A percentile compares a stretch with the other conserved stretches of the same genome.
phyloP scores from a whole-genome alignment of 176 grass and related monocot species.

The Elaeis guineensis region DNA sequence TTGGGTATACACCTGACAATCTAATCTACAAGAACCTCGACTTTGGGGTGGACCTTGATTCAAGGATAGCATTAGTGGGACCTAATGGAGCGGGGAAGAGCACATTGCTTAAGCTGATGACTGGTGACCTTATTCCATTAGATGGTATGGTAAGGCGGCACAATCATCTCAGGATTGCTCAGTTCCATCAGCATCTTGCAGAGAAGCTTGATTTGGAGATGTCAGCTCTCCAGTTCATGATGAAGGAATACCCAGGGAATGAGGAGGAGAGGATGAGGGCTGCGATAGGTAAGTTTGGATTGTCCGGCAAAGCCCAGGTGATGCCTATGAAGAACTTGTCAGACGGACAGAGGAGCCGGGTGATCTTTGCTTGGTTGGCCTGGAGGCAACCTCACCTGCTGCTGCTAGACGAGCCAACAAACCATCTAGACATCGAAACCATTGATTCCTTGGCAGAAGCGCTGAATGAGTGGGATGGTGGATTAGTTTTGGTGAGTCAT shows the following conservation, averaged over 20 bases:
- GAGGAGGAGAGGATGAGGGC: slow-evolving; percentile 85
- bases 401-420: slow-evolving; percentile 79
- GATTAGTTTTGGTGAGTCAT: slow-evolving; percentile 83
- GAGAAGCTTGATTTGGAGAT: slow-evolving; percentile 83
- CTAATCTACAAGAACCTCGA: slow-evolving; percentile 82
- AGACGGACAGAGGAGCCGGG: slow-evolving; percentile 71
- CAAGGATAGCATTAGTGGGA: slow-evolving; percentile 67
- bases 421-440: slow-evolving; percentile 84
- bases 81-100: slow-evolving; percentile 91
- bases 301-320: slow-evolving; percentile 80
- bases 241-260: slow-evolving; percentile 81
- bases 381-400: slow-evolving; percentile 67
- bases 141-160: slow-evolving; percentile 94
- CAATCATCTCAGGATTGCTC: slow-evolving; percentile 83
- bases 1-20: slow-evolving; percentile 71
- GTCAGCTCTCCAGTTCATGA: slow-evolving; percentile 71
- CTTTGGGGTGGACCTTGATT: slow-evolving; percentile 92
- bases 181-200: slow-evolving; percentile 77
- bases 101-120: slow-evolving; percentile 91
- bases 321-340: slow-evolving; percentile 96
- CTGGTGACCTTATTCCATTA: slow-evolving; percentile 49
- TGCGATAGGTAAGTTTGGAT: slow-evolving; percentile 60
- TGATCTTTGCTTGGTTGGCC: slow-evolving; percentile 82
- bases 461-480: slow-evolving; percentile 83
- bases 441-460: slow-evolving; percentile 90